Base-by-base conservation (phyloP, 768 basidiomycete genomes). In the Boletus insuetus region DNA sequence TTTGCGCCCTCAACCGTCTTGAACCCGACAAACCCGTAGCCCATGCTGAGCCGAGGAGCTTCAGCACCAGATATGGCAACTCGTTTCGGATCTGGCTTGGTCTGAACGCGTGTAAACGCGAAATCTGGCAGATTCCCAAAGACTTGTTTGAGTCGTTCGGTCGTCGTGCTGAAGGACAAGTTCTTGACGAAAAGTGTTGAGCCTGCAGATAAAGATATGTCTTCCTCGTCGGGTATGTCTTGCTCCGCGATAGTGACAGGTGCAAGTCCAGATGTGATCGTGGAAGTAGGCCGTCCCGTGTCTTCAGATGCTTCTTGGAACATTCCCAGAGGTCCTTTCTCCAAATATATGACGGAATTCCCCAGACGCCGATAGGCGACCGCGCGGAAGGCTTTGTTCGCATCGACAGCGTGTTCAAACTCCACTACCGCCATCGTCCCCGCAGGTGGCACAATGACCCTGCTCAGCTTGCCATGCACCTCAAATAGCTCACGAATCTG, bases 1-100 rank as follows among this genome's bases (percentile, higher is more conserved):
- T 79, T 79, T 46, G 96, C 94, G 11, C 77, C 82, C 10, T 90
- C 89, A 0, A 67, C 69, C 26, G 85, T 86, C 67, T 82, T 83
- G 77, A 98, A 98, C 6, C 94, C 95, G 32, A 96, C 80, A 62
- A 99, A 99, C 0, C 96, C 97, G 68, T 95, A 98, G 0, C 96
- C 96, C 92, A 95, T 96, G 68, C 91, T 94, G 47, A 97, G 73
- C 46, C 82, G 77, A 11, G 79, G 78, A 0, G 77, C 77, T 24
- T 66, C 69, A 55, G 52, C 64, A 11, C 67, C 68, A 16, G 61
- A 22, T 3, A 38, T 49, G 3, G 64, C 69, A 3, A 84, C 81
- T 10, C 82, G 78, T 65, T 91, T 91, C 0, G 92, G 87, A 70
- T 96, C 91, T 0, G 88, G 84, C 69, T 97, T 98, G 35, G 85